Evolutionary conservation across 2,329 filamentous ascomycete species (phyloP), one percentile per base, ranked within the genome.

Genomic region (Pyrenophora teres): DNA sequence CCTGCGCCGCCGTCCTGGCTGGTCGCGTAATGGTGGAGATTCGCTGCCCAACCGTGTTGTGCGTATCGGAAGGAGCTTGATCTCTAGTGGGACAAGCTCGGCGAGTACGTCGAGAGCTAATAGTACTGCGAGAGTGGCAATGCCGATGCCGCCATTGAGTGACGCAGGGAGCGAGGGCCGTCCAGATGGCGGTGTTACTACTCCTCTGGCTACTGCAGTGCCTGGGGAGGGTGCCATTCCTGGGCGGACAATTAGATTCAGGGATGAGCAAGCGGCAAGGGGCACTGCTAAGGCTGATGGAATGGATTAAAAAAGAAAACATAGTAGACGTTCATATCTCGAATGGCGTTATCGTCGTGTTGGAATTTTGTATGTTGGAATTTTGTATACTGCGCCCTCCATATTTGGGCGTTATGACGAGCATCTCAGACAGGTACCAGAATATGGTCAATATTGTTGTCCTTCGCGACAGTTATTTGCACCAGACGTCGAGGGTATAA

Each of bases 61-160:
- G 32, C 65, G 67, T 16, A 74, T 75, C 41, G 73, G 73, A 13
- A 63, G 71, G 9, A 64, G 65, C 2, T 59, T 72, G 30, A 71
- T 74, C n/a, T 56, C 57, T 1, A 66, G 57, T 10, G 63, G 57
- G 19, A 54, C 50, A 3, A 46, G 13, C 15, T 60, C 60, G 4
- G 46, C 38, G 1, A 55, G 36, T 9, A 16, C 36, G 25, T 50
- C 45, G 6, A 48, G 50, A n/a, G 36, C 40, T 16, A 16, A 40
- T 10, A 44, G 46, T 38, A 13, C n/a, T 3, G 27, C 19, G 13
- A 35, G 50, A n/a, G 23, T 33, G 4, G 18, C 46, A 2, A 3
- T 53, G 31, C 36, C 36, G 15, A 37, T 43, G 13, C 40, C 7
- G 8, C 21, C 25, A 18, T 27, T 41, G 12, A 32, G n/a, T 18